These are phyloP conservation scores for Aechmea fasciata DNA, from an alignment of 176 grass and related monocot species.

Conservation along the genomic window DNA sequence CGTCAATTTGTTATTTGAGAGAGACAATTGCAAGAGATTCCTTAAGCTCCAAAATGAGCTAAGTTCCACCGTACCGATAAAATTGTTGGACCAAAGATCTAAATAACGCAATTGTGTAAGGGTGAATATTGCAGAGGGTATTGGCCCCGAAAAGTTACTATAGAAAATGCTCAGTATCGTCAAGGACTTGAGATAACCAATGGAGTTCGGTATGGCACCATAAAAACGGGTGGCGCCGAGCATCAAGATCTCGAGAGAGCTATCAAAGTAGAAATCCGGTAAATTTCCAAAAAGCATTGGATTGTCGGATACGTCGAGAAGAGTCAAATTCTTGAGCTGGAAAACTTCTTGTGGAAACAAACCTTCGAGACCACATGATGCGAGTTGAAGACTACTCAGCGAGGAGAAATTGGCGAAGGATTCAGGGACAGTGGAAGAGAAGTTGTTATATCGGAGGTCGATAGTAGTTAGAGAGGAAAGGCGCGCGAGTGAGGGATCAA, in stretches of 20 bases:
- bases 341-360: conserved; percentile 14
- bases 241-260: background rate
- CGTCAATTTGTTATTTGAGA: too few species aligned
- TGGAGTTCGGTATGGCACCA: background rate
- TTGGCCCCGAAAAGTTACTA: background rate
- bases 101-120: conserved; percentile 2
- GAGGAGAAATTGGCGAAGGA: too few species aligned
- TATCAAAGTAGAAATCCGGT: too few species aligned
- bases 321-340: conserved; percentile 11
- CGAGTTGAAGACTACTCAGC: background rate
- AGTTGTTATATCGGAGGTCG: background rate
- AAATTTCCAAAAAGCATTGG: conserved; percentile 10
- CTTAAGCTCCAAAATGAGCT: too few species aligned
- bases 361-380: conserved; percentile 12
- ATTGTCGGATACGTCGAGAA: conserved; percentile 27
- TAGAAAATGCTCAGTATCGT: background rate
- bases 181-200: conserved; percentile 13
- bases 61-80: conserved; percentile 4
- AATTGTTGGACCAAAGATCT: background rate
- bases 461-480: conserved; percentile 8
- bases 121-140: background rate
- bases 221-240: background rate
- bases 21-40: too few species aligned
- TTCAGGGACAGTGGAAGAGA: too few species aligned
- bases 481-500: conserved; percentile 2